These are phyloP conservation scores for Aspergillus proliferans DNA, from an alignment of 2,329 filamentous ascomycete species.

Conservation along the genomic window DNA sequence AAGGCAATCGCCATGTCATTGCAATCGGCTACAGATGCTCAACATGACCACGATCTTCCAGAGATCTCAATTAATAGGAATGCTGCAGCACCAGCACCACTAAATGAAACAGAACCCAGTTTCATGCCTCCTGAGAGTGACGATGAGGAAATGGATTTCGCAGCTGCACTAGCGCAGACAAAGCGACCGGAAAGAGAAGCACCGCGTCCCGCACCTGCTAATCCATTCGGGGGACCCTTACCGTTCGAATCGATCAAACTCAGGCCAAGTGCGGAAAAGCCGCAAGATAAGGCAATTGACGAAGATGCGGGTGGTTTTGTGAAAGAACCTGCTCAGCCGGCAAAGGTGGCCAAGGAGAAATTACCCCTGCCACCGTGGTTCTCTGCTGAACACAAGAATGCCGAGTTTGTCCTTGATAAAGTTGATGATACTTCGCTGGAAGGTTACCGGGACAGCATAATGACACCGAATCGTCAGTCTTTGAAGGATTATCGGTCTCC, in stretches of 20 bases:
- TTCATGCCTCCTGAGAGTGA: constrained; percentile 50
- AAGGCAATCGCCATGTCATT: constrained; percentile 82
- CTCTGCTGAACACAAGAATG: constrained; percentile 26
- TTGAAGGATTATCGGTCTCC: constrained; percentile 26
- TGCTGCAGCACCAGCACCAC: constrained; percentile 35
- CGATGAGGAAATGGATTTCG: constrained; percentile 71
- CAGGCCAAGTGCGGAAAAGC: constrained; percentile 43
- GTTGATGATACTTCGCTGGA: constrained; percentile 17
- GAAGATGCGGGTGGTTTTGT: constrained; percentile 60
- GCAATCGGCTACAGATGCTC: constrained; percentile 37
- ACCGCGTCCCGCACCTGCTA: constrained; percentile 40
- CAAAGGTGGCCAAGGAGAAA: constrained; percentile 15
- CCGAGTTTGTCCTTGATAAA: constrained; percentile 26
- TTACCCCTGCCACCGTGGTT: constrained; percentile 44
- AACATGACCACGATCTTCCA: constrained; percentile 31
- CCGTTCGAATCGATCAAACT: constrained; percentile 80
- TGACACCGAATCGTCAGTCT: constrained; percentile 20
- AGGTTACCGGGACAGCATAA: constrained; percentile 14
- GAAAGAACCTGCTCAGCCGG: constrained; percentile 33
- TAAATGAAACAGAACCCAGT: constrained; percentile 24
- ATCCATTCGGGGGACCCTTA: constrained; percentile 70
- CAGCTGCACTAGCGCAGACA: constrained; percentile 67
- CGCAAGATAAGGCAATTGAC: constrained; percentile 49
- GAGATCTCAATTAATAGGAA: constrained; percentile 38
- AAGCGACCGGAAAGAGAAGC: constrained; percentile 51